A percentile compares a stretch with the other conserved stretches of the same genome.
phyloP scores from a whole-genome alignment of 208 protist genomes.

The Naegleria gruberi region DNA sequence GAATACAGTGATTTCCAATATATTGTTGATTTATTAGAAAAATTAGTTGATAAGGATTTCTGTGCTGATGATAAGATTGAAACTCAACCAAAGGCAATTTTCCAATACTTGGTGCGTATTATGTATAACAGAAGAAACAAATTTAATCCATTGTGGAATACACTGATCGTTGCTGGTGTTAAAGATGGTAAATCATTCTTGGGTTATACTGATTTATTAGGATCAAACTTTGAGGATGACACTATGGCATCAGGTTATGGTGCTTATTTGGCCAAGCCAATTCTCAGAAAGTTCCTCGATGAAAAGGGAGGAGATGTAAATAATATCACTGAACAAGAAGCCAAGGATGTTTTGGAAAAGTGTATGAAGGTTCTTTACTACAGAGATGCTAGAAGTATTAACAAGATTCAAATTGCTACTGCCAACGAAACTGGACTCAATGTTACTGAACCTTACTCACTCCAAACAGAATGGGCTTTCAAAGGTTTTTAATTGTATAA shows the following conservation, averaged over 20 bases:
- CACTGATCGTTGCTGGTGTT: slow-evolving; percentile 74
- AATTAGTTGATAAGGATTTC: slow-evolving; percentile 59
- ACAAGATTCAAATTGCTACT: slow-evolving; percentile 81
- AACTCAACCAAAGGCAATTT: slow-evolving; percentile 72
- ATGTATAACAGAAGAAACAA: slow-evolving; percentile 87
- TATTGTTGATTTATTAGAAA: slow-evolving; percentile 60
- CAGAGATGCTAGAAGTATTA: slow-evolving; percentile 88
- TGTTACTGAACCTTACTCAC: slow-evolving; percentile 74
- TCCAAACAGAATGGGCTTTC: slow-evolving; percentile 85
- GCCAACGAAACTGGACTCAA: slow-evolving; percentile 55
- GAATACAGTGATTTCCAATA: slow-evolving; percentile 94
- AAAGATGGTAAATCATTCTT: slow-evolving; percentile 76
- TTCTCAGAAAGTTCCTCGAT: slow-evolving; percentile 68
- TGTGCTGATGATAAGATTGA: slow-evolving; percentile 65
- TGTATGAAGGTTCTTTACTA: slow-evolving; percentile 90
- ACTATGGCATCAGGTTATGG: slow-evolving; percentile 88
- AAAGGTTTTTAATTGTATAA: slow-evolving; percentile 60
- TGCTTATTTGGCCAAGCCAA: slow-evolving; percentile 80
- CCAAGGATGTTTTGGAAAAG: slow-evolving; percentile 67
- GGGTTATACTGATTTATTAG: slow-evolving; percentile 83
- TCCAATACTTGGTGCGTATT: slow-evolving; percentile 76
- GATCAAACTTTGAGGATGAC: slow-evolving; percentile 81
- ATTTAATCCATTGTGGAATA: slow-evolving; percentile 89
- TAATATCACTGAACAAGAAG: slow-evolving; percentile 71
- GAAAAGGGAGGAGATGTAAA: slow-evolving; percentile 58